phyloP scores from a whole-genome alignment of 805 yeast genomes.

The Dipodascopsis tothii region DNA sequence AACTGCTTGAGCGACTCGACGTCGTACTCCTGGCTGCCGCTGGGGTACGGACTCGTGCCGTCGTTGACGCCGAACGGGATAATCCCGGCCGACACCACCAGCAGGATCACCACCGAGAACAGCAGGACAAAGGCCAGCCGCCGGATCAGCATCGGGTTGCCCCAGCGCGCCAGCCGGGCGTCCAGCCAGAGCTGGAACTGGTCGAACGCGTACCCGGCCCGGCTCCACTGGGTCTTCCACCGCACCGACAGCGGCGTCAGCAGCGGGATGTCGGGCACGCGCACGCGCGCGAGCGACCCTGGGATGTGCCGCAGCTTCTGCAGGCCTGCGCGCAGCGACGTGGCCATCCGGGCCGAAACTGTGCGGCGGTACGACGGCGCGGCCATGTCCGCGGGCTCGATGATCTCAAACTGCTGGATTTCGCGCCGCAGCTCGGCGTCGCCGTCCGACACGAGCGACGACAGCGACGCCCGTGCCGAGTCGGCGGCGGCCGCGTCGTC shows the following conservation, averaged over 20 bases:
- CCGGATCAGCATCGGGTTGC: slow-evolving; percentile 78
- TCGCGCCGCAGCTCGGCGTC: slow-evolving; percentile 18
- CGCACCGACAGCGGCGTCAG: background rate
- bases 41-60: slow-evolving; percentile 38
- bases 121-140: slow-evolving; percentile 64
- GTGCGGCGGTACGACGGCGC: no score
- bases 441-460: slow-evolving; percentile 3
- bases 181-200: slow-evolving; percentile 44
- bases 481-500: slow-evolving; percentile 10
- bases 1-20: slow-evolving; percentile 44
- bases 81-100: slow-evolving; percentile 51
- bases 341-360: background rate
- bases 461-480: background rate
- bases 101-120: slow-evolving; percentile 51
- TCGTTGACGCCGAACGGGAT: slow-evolving; percentile 36
- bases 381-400: slow-evolving; percentile 35
- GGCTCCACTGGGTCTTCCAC: slow-evolving; percentile 31
- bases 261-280: background rate
- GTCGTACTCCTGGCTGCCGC: slow-evolving; percentile 52
- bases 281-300: background rate
- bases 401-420: slow-evolving; percentile 41
- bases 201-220: slow-evolving; percentile 37
- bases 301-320: no score
- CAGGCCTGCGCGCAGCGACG: background rate
- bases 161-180: slow-evolving; percentile 51